These are phyloP conservation scores for Cyclospora cayetanensis DNA, from an alignment of 169 alveolate genomes.

Conservation along the genomic window DNA sequence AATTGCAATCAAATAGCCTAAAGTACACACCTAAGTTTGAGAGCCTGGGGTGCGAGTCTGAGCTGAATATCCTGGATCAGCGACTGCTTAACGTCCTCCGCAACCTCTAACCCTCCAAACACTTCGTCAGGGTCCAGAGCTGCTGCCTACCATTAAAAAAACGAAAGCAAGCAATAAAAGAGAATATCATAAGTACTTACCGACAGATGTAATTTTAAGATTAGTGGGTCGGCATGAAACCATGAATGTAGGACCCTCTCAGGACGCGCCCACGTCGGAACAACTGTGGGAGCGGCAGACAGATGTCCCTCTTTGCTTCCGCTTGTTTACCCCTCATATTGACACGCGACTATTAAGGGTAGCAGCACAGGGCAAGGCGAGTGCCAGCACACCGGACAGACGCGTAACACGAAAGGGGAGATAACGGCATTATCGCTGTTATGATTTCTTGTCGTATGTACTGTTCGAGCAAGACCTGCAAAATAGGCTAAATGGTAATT, in stretches of 20 bases:
- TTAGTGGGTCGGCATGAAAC: not conserved
- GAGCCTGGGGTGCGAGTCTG: constrained; percentile 93
- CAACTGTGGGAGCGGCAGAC: not conserved
- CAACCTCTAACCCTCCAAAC: constrained; percentile 88
- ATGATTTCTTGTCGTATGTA: too few species aligned
- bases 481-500: too few species aligned
- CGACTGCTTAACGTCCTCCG: constrained; percentile 87
- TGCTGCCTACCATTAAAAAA: constrained; percentile 83
- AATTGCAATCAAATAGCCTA: not conserved
- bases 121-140: constrained; percentile 92
- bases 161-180: not conserved
- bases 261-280: not conserved
- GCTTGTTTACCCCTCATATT: not conserved
- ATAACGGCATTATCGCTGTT: not conserved
- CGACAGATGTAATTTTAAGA: not conserved
- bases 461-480: too few species aligned
- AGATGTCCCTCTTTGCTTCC: not conserved
- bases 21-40: constrained; percentile 84
- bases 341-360: not conserved
- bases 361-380: constrained; percentile 9
- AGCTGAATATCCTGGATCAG: constrained; percentile 83
- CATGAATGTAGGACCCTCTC: not conserved
- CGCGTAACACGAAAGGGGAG: constrained; percentile 12
- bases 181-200: not conserved
- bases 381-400: not conserved